Evolutionary conservation across 768 basidiomycete genomes (phyloP).

Genomic region (Tylopilus felleus): DNA sequence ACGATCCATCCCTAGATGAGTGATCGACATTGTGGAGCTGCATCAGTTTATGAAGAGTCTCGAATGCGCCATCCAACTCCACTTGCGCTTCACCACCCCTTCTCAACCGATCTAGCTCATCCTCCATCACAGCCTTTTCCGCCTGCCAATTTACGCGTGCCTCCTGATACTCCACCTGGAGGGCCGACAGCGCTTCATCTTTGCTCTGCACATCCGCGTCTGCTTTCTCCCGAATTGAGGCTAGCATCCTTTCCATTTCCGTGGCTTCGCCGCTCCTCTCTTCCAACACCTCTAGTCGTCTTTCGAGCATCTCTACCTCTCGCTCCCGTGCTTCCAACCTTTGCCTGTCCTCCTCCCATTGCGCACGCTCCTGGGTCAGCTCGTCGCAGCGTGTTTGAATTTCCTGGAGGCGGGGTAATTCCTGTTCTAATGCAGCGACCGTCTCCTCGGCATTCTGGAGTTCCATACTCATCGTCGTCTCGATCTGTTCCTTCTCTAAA

Average conservation of each 20-base stretch:
- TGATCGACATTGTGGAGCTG: slow-evolving; percentile 56
- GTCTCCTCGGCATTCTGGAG: slow-evolving; percentile 65
- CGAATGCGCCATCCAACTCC: slow-evolving; percentile 52
- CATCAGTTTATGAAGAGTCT: slow-evolving; percentile 48
- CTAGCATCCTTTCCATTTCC: slow-evolving; percentile 39
- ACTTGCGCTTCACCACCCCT: slow-evolving; percentile 37
- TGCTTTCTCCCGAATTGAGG: slow-evolving; percentile 33
- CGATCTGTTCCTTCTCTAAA: slow-evolving; percentile 67
- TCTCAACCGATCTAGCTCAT: slow-evolving; percentile 46
- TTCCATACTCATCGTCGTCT: slow-evolving; percentile 63
- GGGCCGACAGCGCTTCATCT: slow-evolving; percentile 35
- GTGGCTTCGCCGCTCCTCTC: slow-evolving; percentile 39
- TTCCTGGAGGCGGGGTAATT: slow-evolving; percentile 49
- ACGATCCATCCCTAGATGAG: slow-evolving; percentile 44
- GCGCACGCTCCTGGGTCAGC: slow-evolving; percentile 46
- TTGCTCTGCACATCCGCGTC: slow-evolving; percentile 41
- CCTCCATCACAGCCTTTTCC: slow-evolving; percentile 47
- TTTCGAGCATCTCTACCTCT: slow-evolving; percentile 38
- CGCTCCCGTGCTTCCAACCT: slow-evolving; percentile 36
- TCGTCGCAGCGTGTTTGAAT: slow-evolving; percentile 46
- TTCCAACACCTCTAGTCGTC: slow-evolving; percentile 43
- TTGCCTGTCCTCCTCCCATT: slow-evolving; percentile 49
- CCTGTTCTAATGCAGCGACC: slow-evolving; percentile 52
- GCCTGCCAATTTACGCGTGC: slow-evolving; percentile 50
- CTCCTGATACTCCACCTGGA: slow-evolving; percentile 40